Percentiles rank a stretch among this genome's conserved stretches.
These are phyloP conservation scores for Saturnispora zaruensis DNA, from an alignment of 805 yeast species.

Conservation along the genomic window DNA sequence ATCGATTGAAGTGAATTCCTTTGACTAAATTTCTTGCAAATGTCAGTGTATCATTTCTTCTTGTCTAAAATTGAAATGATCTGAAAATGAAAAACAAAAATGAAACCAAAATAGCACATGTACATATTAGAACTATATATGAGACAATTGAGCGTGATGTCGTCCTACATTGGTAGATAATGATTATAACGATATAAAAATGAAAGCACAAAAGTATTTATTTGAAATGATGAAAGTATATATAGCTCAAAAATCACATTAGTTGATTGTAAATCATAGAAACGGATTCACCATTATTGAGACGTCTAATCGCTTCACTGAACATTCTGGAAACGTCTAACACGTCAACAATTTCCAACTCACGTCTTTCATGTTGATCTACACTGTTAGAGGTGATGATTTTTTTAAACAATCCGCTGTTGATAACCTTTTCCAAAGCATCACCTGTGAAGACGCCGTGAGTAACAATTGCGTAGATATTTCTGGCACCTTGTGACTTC, in stretches of 20 bases:
- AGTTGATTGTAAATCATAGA: slow-evolving; percentile 88
- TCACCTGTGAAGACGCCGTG: slow-evolving; percentile 94
- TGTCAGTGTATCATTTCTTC: not conserved
- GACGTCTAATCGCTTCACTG: slow-evolving; percentile 92
- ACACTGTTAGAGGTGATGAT: slow-evolving; percentile 85
- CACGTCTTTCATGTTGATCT: slow-evolving; percentile 60
- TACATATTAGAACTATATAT: not conserved
- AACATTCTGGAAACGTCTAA: slow-evolving; percentile 82
- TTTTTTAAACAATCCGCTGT: slow-evolving; percentile 62
- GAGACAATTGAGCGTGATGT: not conserved
- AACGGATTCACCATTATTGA: slow-evolving; percentile 94
- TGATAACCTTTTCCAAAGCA: slow-evolving; percentile 63
- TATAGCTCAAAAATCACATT: slow-evolving; percentile 30
- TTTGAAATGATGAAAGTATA: not conserved
- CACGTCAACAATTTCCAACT: slow-evolving; percentile 50
- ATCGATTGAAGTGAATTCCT: not conserved
- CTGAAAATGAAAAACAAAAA: not conserved
- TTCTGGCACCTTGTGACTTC: slow-evolving; percentile 86
- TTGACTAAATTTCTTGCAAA: not conserved
- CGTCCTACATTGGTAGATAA: not conserved
- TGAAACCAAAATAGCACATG: not conserved
- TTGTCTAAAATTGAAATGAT: not conserved
- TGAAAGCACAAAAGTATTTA: not conserved
- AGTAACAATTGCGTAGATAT: slow-evolving; percentile 80
- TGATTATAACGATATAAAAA: not conserved